Evolutionary conservation across 345 rosid genomes (phyloP), one percentile per base, ranked within the genome.

Genomic region (Melastoma malabathricum): DNA sequence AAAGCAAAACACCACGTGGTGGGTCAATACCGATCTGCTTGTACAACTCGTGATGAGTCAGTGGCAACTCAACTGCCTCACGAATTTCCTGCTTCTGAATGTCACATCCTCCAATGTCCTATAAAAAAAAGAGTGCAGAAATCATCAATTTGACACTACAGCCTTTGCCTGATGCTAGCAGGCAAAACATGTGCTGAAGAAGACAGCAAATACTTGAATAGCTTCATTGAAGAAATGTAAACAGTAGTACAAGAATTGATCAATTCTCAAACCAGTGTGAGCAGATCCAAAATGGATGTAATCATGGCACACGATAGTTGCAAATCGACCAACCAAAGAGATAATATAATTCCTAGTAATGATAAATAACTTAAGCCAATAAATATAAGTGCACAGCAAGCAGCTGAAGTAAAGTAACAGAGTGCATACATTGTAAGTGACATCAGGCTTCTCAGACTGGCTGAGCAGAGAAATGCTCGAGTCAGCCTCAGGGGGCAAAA

Each of bases 81-180:
- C 98, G 92, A 66, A 90, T 90, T 64, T 92, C 98, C 75, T 92
- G 98, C 62, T 92, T 92, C 69, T 92, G 98, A 61, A 86, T 82
- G 68, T 90, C 98, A 18, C 98, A 90, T 51, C 98, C 98, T 68
- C 98, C 98, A 67, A 90, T 90, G 68, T 90, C 98, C 98, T 90
- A 49, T 55, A 18, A 61, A 45, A 18, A 54, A 13, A 52, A 56
- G 20, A 45, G 48, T 5, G 15, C 17, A 18, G 48, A 44, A 54
- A 44, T 19, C 18, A 44, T 5, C 38, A 31, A 7, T 7, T 31
- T 31, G 5, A 31, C 38, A 1, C 38, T 5, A 31, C 38, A 31
- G 7, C 2, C 9, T 31, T 2, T 31, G 5, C 3, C 5, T 2
- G 38, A 31, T 31, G 41, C 10, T 34, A 9, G 12, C 41, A 9